Conservation (phyloP, 495 filamentous ascomycete species). For the Hypoxylon cercidicola region DNA sequence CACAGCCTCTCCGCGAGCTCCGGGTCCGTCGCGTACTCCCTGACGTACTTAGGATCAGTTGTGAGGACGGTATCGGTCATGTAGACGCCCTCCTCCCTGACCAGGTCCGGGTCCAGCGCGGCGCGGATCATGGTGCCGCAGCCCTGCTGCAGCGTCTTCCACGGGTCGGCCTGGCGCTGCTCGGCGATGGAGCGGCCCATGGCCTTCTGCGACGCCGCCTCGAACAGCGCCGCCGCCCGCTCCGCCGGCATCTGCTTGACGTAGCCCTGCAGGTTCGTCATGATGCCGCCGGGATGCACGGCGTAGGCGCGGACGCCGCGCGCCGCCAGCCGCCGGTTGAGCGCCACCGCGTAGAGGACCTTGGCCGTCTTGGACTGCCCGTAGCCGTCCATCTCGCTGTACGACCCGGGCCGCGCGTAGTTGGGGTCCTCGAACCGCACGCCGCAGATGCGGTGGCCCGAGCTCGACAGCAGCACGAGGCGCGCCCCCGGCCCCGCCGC, state of each 20-base stretch:
- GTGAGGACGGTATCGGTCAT: conserved; percentile 51
- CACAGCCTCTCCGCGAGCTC: conserved; percentile 57
- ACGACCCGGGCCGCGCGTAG: conserved; percentile 52
- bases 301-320: conserved; percentile 48
- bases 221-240: conserved; percentile 30
- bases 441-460: conserved; percentile 54
- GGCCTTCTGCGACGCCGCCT: conserved; percentile 35
- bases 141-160: conserved; percentile 55
- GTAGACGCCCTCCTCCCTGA: conserved; percentile 46
- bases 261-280: conserved; percentile 46
- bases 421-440: conserved; percentile 64
- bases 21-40: conserved; percentile 58
- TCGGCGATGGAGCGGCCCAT: conserved; percentile 48
- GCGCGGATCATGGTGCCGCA: conserved; percentile 54
- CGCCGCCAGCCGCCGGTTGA: conserved; percentile 54
- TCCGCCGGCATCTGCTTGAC: conserved; percentile 6
- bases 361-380: conserved; percentile 68
- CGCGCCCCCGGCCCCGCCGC: conserved; percentile 41
- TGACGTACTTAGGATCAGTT: conserved; percentile 44
- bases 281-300: conserved; percentile 59
- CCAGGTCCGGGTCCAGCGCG: conserved; percentile 51
- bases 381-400: conserved; percentile 60
- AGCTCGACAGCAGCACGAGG: conserved; percentile 52
- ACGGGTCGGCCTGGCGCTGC: conserved; percentile 48
- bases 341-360: conserved; percentile 64